Conservation (phyloP, 2,329 filamentous ascomycete species). For the Alternaria arborescens region DNA sequence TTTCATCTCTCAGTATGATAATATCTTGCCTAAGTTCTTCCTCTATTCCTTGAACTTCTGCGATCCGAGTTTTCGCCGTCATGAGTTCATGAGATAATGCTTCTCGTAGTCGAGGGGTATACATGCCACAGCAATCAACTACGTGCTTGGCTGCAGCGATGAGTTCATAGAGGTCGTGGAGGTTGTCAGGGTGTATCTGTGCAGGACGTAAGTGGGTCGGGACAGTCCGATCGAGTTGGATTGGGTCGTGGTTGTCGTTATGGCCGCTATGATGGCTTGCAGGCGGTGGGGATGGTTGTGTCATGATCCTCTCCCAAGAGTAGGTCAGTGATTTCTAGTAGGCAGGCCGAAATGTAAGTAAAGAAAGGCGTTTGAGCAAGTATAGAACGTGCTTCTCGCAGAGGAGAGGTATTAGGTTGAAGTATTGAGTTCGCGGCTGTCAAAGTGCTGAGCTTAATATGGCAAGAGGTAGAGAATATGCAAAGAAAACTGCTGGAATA, state of each 20-base stretch:
- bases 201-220: too few species aligned
- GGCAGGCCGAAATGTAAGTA: neutral
- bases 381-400: neutral
- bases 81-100: neutral
- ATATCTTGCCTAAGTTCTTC: neutral
- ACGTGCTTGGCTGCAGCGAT: neutral
- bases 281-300: neutral
- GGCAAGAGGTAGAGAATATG: neutral
- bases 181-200: neutral
- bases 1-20: neutral
- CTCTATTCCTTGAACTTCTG: neutral
- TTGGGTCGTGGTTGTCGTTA: neutral
- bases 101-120: too few species aligned
- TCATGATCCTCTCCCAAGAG: neutral
- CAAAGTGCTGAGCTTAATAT: neutral
- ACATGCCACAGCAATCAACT: neutral
- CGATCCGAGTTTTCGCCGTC: neutral
- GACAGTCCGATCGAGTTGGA: neutral
- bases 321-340: too few species aligned
- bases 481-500: neutral
- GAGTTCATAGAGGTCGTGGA: neutral
- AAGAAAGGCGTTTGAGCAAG: neutral
- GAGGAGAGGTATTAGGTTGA: neutral
- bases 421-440: neutral
- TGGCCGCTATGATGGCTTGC: neutral